phyloP scores from a whole-genome alignment of 225 moss, liverwort and hornwort genomes.

The Pleurozium schreberi region DNA sequence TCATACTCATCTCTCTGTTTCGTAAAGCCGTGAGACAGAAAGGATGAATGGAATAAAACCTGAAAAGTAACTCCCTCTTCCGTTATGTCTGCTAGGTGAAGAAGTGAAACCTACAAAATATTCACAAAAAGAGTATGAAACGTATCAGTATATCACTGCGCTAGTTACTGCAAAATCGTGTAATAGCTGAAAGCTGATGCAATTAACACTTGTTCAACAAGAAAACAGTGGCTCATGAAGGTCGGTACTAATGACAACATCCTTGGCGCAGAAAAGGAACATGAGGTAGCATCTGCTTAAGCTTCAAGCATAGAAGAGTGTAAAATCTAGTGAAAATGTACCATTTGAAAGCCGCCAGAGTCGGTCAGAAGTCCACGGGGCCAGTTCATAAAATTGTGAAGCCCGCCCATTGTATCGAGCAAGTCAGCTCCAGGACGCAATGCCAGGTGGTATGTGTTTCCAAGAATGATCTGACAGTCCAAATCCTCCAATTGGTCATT shows the following conservation, averaged over 20 bases:
- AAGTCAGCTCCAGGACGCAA: conserved; percentile 80
- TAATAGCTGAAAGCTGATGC: neutral
- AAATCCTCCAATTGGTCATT: conserved; percentile 84
- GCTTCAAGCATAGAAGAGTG: neutral
- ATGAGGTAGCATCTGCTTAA: neutral
- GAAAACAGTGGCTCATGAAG: neutral
- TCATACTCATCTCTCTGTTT: neutral
- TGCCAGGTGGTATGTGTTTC: conserved; percentile 79
- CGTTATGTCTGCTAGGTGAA: conserved; percentile 87
- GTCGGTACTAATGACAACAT: neutral
- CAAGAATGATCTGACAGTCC: conserved; percentile 67
- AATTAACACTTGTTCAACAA: neutral
- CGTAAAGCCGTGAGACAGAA: neutral
- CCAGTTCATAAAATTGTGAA: conserved; percentile 95
- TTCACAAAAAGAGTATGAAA: neutral
- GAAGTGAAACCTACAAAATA: conserved; percentile 65
- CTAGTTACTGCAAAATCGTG: neutral
- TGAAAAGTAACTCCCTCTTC: conserved; percentile 98
- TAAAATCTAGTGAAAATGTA: neutral
- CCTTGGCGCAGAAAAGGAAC: neutral
- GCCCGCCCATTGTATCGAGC: conserved; percentile 64
- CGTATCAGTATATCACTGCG: neutral
- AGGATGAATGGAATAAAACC: conserved; percentile 18
- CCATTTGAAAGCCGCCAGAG: conserved; percentile 98
- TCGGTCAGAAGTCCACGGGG: conserved; percentile 89